These are phyloP conservation scores for Curvularia verruculosa DNA, from an alignment of 2,329 filamentous ascomycete genomes.

Conservation along the genomic window DNA sequence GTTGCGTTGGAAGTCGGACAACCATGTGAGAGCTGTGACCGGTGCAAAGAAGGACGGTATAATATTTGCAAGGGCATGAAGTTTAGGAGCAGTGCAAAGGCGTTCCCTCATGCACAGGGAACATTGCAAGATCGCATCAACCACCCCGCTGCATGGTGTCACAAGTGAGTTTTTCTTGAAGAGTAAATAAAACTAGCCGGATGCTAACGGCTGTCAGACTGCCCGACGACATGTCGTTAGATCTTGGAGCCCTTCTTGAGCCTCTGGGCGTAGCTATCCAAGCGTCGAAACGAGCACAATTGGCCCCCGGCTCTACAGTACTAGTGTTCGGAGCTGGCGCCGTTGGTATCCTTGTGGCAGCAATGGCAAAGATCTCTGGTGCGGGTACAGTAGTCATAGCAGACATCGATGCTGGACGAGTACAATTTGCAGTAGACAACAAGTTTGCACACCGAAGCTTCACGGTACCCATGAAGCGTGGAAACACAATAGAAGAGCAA, in stretches of 20 bases:
- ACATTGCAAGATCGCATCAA: conserved; percentile 68
- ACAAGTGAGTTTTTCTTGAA: conserved; percentile 54
- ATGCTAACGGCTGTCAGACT: conserved; percentile 44
- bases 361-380: conserved; percentile 60
- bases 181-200: too few species aligned
- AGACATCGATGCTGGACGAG: conserved; percentile 63
- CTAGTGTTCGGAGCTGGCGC: conserved; percentile 67
- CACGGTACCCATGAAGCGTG: conserved; percentile 55
- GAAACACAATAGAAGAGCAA: conserved; percentile 60
- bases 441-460: conserved; percentile 56
- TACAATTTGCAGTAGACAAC: conserved; percentile 61
- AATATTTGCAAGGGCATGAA: conserved; percentile 66
- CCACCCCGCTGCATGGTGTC: conserved; percentile 66
- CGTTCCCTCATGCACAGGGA: conserved; percentile 67
- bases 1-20: conserved; percentile 92
- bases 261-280: conserved; percentile 67
- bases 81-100: conserved; percentile 65
- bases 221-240: conserved; percentile 59
- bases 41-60: conserved; percentile 63
- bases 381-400: conserved; percentile 64
- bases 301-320: conserved; percentile 56
- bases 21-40: conserved; percentile 71
- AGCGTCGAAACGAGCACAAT: conserved; percentile 61
- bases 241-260: conserved; percentile 65
- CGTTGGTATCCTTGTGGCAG: conserved; percentile 65